phyloP scores from a whole-genome alignment of 2,329 filamentous ascomycete species.

The Diaporthe velutina region DNA sequence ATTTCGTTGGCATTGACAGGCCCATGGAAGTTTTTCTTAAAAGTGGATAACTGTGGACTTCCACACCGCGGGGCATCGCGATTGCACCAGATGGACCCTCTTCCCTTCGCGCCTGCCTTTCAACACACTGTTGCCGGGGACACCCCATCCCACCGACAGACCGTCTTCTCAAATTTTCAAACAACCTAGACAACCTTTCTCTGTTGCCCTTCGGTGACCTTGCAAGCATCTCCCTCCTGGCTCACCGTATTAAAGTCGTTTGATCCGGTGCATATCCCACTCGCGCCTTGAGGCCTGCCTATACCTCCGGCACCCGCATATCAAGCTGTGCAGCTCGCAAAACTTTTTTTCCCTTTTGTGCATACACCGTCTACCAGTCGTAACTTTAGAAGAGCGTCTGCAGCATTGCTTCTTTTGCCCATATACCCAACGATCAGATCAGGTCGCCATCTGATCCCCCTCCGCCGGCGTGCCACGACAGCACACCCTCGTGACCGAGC shows the following conservation, averaged over 20 bases:
- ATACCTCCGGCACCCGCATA: conserved; percentile 24
- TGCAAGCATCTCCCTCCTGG: conserved; percentile 36
- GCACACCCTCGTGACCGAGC: conserved; percentile 37
- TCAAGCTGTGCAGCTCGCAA: conserved; percentile 24
- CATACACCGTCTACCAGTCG: conserved; percentile 33
- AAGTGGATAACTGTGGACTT: conserved; percentile 39
- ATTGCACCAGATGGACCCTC: conserved; percentile 31
- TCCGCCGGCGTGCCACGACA: conserved; percentile 39
- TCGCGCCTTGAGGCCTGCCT: conserved; percentile 1
- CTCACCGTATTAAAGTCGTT: conserved; percentile 31
- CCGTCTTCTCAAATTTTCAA: conserved; percentile 31
- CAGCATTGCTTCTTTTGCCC: conserved; percentile 34
- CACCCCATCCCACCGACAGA: conserved; percentile 37
- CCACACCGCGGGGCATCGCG: conserved; percentile 35
- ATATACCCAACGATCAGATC: conserved; percentile 35
- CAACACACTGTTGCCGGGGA: conserved; percentile 32
- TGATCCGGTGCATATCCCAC: conserved; percentile 21
- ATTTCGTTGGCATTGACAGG: conserved; percentile 45
- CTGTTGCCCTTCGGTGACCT: conserved; percentile 8
- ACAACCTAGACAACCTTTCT: conserved; percentile 31
- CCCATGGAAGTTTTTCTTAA: conserved; percentile 37
- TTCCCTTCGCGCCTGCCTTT: conserved; percentile 40
- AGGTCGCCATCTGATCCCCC: conserved; percentile 36
- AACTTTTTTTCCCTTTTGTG: conserved; percentile 31
- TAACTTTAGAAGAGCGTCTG: conserved; percentile 22